Base-by-base conservation (phyloP, 208 protist genomes). In the Trypanosoma congolense region DNA sequence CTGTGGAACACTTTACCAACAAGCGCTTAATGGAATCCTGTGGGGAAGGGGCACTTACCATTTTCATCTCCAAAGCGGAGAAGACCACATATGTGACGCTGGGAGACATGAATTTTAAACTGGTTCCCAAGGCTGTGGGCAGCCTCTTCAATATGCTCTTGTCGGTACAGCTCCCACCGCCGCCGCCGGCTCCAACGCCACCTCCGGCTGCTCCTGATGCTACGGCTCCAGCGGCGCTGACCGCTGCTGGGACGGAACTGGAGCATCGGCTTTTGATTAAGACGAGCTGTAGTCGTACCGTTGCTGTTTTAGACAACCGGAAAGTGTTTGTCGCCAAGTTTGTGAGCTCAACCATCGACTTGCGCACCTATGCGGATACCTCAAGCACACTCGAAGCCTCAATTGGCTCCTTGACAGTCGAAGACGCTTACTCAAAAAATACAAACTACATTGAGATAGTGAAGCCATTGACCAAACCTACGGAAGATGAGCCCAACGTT, bases 1-100 rank as follows among this genome's bases (percentile, higher is more conserved):
- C 86, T 57, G 25, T 79, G 43, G 86, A 93, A 56, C 56, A 83
- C 41, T 83, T 78, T 45, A 88, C 86, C 3, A 75, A 78, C 46
- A 51, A 62, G 18, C 61, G 52, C 42, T 33, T 93, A 5, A 31
- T 88, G 26, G 61, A 77, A 52, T 77, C 77, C 30, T 57, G 65
- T 22, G 41, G 54, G 6, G 42, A 46, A 12, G 26, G 56, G 4
- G 22, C 31, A 12, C 43, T 86, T 26, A 56, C 60, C 0, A 2
- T 81, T 8, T 38, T 22, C 38, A 57, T 69, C n/a, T 56, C 59
- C 35, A 60, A 61, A n/a, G 35, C 35, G 0, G 61, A 59, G 44
- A 78, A 81, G 36, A 63, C 44, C 9, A 75, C 65, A 19, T 35
- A 62, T 18, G 55, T 86, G 22, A 38, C 42, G 16, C 24, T 90